A percentile compares a stretch with the other conserved stretches of the same genome.
Conservation (phyloP, 2,329 filamentous ascomycete species). For the Colletotrichum godetiae region DNA sequence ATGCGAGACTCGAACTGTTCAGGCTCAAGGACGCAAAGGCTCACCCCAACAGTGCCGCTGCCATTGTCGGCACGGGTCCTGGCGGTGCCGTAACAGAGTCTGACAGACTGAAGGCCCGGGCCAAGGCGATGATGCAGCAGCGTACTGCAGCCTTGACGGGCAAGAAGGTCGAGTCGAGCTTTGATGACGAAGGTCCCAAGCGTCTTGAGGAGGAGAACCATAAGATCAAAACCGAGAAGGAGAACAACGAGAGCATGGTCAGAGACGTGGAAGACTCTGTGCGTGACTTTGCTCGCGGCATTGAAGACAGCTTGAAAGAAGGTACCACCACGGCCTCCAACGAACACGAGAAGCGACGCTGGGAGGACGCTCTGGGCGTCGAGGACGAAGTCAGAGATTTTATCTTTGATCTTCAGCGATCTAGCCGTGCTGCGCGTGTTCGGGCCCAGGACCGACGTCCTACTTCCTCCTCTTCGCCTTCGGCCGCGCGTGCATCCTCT, state of each 20-base stretch:
- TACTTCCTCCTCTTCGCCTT: conserved; percentile 50
- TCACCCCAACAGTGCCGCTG: conserved; percentile 81
- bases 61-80: conserved; percentile 91
- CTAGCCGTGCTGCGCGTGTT: conserved; percentile 80
- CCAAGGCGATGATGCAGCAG: conserved; percentile 99
- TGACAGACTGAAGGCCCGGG: conserved; percentile 92
- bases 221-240: conserved; percentile 83
- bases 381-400: conserved; percentile 98
- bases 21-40: conserved; percentile 93
- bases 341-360: conserved; percentile 91
- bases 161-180: conserved; percentile 75
- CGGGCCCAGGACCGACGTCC: conserved; percentile 67
- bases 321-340: conserved; percentile 78
- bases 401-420: conserved; percentile 94
- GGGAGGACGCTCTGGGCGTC: conserved; percentile 96
- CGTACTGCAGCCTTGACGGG: conserved; percentile 92
- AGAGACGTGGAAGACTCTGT: conserved; percentile 97
- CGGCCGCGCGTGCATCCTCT: conserved; percentile 55
- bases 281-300: conserved; percentile 83
- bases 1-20: conserved; percentile 92
- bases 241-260: conserved; percentile 97
- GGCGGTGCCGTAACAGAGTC: conserved; percentile 92
- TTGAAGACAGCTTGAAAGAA: conserved; percentile 90
- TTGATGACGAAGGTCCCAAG: conserved; percentile 85
- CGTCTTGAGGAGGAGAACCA: conserved; percentile 90